Evolutionary conservation across 345 rosid species (phyloP), one percentile per base, ranked within the genome.

Genomic region (Euclidium syriacum): DNA sequence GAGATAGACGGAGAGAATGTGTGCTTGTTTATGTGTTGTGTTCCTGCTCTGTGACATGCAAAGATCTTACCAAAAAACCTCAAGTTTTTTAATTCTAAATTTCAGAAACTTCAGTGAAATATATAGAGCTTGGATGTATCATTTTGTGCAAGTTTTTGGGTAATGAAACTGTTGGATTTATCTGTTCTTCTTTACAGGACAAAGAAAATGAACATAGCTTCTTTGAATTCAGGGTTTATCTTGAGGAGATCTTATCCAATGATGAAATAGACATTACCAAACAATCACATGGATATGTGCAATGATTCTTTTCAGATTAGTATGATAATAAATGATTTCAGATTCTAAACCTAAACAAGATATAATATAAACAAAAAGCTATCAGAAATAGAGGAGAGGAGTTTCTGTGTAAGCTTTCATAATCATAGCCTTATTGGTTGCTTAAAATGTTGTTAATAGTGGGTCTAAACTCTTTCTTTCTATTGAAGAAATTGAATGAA

Each of bases 1-100:
- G 41, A 33, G 58, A 55, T 52, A 44, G 32, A 48, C 3, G 47
- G n/a, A n/a, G n/a, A 51, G 36, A 39, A 69, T 71, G 75, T 46
- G 24, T 63, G 24, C 39, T 48, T 36, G 42, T 52, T 36, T 62
- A 46, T 63, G 47, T 24, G 14, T 63, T 29, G 17, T 70, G 46
- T 48, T 76, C 78, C 62, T 55, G 6, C 11, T 7, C 41, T 44
- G 22, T 44, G 2, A 52, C 43, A 36, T 62, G 69, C 69, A 54
- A 34, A 59, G n/a, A 2, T 27, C 17, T 10, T 7, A 7, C 52
- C 15, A 32, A 22, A 52, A 29, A 29, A 6, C 33, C 33, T 29
- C 5, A 29, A 3, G 8, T 29, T 6, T 29, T n/a, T 29, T 29
- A 5, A 29, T 5, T 9, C 33, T 29, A 29, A 29, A n/a, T n/a